phyloP scores from a whole-genome alignment of 1,284 basidiomycete genomes.

The Microbotryum intermedium region DNA sequence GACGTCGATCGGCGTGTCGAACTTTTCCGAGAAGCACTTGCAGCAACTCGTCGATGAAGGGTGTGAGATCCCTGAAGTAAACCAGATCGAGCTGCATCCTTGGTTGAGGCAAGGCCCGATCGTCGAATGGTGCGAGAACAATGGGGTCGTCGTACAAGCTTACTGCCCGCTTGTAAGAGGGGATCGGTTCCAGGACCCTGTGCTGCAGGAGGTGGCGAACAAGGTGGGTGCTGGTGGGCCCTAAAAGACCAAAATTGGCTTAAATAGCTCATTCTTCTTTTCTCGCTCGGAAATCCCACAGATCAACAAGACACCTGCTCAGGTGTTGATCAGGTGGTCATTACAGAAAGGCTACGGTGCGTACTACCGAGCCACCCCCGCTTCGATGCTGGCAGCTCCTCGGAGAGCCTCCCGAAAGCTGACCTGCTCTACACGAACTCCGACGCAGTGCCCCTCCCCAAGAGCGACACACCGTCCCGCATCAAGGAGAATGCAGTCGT shows the following conservation, averaged over 20 bases:
- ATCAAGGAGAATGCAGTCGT: constrained; percentile 61
- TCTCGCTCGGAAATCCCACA: constrained; percentile 38
- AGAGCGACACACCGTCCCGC: constrained; percentile 57
- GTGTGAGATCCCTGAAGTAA: constrained; percentile 57
- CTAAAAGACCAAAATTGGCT: background rate
- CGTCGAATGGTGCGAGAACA: constrained; percentile 60
- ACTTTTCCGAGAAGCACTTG: constrained; percentile 63
- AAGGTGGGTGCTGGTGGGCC: constrained; percentile 44
- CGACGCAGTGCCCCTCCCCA: constrained; percentile 55
- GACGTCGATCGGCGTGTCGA: constrained; percentile 63
- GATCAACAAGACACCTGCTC: constrained; percentile 57
- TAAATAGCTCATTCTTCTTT: constrained; percentile 3
- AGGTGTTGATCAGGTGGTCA: constrained; percentile 73
- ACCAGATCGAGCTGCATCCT: constrained; percentile 69
- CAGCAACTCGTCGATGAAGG: constrained; percentile 60
- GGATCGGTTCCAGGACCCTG: constrained; percentile 49
- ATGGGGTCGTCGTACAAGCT: constrained; percentile 58
- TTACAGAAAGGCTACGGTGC: constrained; percentile 59
- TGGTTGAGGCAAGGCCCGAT: constrained; percentile 72
- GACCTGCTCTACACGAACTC: background rate
- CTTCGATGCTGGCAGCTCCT: too few species aligned
- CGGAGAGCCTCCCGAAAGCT: background rate
- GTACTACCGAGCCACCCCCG: constrained; percentile 29
- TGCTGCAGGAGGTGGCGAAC: constrained; percentile 49
- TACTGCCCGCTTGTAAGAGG: constrained; percentile 66